Evolutionary conservation across 441 rosid species (phyloP).

Genomic region (Eruca vesicaria): DNA sequence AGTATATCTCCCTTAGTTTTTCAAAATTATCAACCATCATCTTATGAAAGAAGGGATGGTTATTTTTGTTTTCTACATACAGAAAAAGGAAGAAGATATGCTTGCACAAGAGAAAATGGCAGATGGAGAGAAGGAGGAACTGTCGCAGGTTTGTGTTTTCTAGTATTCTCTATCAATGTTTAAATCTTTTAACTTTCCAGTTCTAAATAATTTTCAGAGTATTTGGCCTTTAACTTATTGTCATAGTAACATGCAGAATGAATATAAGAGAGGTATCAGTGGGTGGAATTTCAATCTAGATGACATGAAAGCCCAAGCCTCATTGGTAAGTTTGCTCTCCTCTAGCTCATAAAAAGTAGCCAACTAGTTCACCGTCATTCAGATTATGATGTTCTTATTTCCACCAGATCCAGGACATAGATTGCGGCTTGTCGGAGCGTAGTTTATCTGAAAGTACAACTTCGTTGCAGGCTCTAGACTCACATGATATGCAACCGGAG

Average conservation of each 20-base stretch:
- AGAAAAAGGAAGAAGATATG: constrained; percentile 98
- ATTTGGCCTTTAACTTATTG: constrained; percentile 26
- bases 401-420: constrained; percentile 78
- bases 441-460: constrained; percentile 53
- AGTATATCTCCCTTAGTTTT: not conserved
- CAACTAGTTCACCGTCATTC: constrained; percentile 15
- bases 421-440: constrained; percentile 53
- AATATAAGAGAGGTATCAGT: constrained; percentile 94
- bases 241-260: constrained; percentile 63
- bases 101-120: constrained; percentile 98
- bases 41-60: constrained; percentile 18
- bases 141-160: constrained; percentile 75
- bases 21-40: not conserved
- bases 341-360: constrained; percentile 2
- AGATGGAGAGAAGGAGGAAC: constrained; percentile 89
- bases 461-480: constrained; percentile 53
- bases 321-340: constrained; percentile 51
- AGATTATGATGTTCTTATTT: constrained; percentile 9
- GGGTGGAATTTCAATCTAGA: constrained; percentile 98
- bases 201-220: constrained; percentile 9
- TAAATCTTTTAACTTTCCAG: not conserved
- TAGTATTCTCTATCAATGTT: constrained; percentile 4
- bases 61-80: constrained; percentile 35
- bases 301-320: constrained; percentile 96
- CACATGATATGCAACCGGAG: constrained; percentile 50